Conservation (phyloP, 2,329 filamentous ascomycete genomes). For the Sporothrix dimorphospora region DNA sequence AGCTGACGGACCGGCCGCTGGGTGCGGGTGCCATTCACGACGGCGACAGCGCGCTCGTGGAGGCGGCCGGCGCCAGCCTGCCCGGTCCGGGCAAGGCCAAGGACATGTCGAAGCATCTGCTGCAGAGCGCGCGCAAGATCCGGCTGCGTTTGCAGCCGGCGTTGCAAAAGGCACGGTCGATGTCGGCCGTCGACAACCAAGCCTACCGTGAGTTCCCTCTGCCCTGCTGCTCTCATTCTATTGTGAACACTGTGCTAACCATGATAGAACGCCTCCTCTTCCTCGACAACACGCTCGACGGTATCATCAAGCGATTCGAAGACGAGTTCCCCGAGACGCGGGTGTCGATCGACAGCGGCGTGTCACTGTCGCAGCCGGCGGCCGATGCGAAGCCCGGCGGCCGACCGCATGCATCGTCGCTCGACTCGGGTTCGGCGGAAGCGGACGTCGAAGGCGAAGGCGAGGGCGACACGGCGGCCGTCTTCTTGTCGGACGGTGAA, state of each 20-base stretch:
- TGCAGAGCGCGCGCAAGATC: slow-evolving; percentile 88
- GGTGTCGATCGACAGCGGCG: slow-evolving; percentile 42
- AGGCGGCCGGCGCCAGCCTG: slow-evolving; percentile 20
- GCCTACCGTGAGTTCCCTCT: slow-evolving; percentile 76
- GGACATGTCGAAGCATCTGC: slow-evolving; percentile 89
- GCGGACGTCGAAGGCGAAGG: slow-evolving; percentile 15
- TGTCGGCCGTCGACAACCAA: slow-evolving; percentile 66
- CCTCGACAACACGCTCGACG: slow-evolving; percentile 83
- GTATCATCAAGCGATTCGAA: slow-evolving; percentile 94
- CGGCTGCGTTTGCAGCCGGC: slow-evolving; percentile 80
- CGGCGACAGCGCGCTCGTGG: slow-evolving; percentile 49
- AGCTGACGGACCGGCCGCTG: slow-evolving; percentile 56
- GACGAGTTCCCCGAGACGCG: slow-evolving; percentile 93
- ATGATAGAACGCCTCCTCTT: slow-evolving; percentile 73
- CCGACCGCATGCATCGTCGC: slow-evolving; percentile 34
- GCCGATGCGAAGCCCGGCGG: slow-evolving; percentile 14
- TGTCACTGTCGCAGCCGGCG: slow-evolving; percentile 36
- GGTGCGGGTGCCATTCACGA: slow-evolving; percentile 54
- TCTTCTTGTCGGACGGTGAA: slow-evolving; percentile 51
- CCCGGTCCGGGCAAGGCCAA: slow-evolving; percentile 68
- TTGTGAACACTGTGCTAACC: not conserved
- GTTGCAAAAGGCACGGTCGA: slow-evolving; percentile 71
- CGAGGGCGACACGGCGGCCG: slow-evolving; percentile 39
- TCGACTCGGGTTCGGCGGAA: slow-evolving; percentile 27
- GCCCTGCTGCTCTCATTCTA: not conserved